phyloP scores from a whole-genome alignment of 305 asterid species.

The Fraxinus sp. region DNA sequence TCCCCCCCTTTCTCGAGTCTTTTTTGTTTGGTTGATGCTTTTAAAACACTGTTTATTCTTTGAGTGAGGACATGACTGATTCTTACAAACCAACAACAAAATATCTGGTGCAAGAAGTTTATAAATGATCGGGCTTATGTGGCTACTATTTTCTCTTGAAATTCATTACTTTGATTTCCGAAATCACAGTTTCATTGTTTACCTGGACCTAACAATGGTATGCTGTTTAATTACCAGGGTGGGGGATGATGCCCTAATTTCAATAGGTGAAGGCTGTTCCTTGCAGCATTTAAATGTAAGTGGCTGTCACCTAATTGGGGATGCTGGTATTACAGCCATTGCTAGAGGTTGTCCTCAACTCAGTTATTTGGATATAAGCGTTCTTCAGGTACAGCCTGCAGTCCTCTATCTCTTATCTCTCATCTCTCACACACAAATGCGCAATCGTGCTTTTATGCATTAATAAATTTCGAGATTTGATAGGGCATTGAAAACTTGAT shows the following conservation, averaged over 20 bases:
- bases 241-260: slow-evolving; percentile 44
- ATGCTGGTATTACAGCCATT: slow-evolving; percentile 78
- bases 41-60: not conserved
- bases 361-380: slow-evolving; percentile 72
- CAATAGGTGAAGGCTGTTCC: slow-evolving; percentile 50
- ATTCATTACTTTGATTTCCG: not conserved
- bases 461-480: not conserved
- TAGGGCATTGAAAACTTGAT: not conserved
- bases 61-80: not conserved
- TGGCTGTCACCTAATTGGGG: slow-evolving; percentile 56
- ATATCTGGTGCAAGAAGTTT: not conserved
- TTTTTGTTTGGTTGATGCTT: not conserved
- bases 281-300: slow-evolving; percentile 50
- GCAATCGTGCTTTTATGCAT: not conserved
- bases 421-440: not conserved
- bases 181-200: not conserved
- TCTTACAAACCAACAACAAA: not conserved
- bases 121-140: not conserved
- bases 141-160: not conserved
- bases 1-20: not conserved
- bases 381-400: slow-evolving; percentile 66
- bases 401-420: slow-evolving; percentile 6
- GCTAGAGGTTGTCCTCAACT: slow-evolving; percentile 86
- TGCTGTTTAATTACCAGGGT: slow-evolving; percentile 33
- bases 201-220: not conserved